These are phyloP conservation scores for Domatiomyces globalis DNA, from an alignment of 2,329 filamentous ascomycete genomes.

Conservation along the genomic window DNA sequence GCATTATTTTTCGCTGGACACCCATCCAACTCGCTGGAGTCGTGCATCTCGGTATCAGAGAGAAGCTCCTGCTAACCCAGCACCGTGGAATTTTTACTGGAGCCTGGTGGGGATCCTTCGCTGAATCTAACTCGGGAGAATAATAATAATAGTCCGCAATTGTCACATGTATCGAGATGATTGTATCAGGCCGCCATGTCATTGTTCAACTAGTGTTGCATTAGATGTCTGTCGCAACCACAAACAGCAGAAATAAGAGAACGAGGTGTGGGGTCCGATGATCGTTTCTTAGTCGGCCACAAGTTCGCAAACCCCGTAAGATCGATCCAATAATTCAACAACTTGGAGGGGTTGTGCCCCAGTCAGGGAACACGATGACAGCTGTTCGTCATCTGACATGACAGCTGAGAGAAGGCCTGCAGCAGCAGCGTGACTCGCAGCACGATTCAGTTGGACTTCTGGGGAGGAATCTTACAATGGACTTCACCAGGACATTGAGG, in stretches of 20 bases:
- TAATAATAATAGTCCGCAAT: neutral
- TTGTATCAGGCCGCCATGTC: neutral
- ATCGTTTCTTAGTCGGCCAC: too few relatives aligned
- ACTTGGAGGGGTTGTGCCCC: neutral
- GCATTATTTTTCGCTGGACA: too few relatives aligned
- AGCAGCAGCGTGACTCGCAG: too few relatives aligned
- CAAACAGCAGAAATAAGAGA: neutral
- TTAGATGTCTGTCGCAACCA: neutral
- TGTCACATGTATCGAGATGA: neutral
- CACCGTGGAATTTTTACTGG: too few relatives aligned
- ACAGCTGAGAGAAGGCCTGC: neutral
- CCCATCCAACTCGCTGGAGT: too few relatives aligned
- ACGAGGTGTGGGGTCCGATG: neutral
- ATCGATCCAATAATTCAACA: too few relatives aligned
- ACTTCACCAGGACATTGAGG: constrained; percentile 15
- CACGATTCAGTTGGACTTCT: neutral
- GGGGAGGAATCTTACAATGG: neutral
- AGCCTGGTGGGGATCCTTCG: too few relatives aligned
- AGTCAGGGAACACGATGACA: neutral
- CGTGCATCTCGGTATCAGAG: too few relatives aligned
- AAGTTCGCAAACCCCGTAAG: too few relatives aligned
- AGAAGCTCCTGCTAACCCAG: too few relatives aligned
- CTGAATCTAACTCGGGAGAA: neutral
- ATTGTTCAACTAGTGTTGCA: neutral
- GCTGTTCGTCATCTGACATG: neutral